Percentiles rank a stretch among this genome's conserved stretches.
phyloP scores from a whole-genome alignment of 2,329 filamentous ascomycete genomes.

The Fusarium denticulatum region DNA sequence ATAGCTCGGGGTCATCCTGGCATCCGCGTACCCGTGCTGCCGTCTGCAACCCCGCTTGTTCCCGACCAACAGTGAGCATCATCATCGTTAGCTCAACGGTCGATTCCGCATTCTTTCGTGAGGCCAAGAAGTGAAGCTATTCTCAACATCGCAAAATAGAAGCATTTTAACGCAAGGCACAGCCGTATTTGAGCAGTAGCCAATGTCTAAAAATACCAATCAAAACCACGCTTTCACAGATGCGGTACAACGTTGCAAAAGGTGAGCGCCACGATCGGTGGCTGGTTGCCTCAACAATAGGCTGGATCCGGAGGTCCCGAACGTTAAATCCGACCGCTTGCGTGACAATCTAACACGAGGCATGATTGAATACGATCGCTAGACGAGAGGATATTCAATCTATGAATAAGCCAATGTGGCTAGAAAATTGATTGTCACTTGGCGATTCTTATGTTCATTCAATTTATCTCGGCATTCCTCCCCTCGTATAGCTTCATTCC shows the following conservation, averaged over 20 bases:
- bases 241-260: background rate
- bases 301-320: background rate
- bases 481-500: background rate
- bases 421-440: background rate
- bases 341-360: background rate
- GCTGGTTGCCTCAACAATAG: background rate
- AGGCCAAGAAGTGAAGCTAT: background rate
- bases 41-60: background rate
- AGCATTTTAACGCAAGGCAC: background rate
- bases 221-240: background rate
- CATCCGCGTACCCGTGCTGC: background rate
- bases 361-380: background rate
- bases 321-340: conserved; percentile 5
- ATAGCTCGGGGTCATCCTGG: background rate
- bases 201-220: background rate
- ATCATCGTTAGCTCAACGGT: background rate
- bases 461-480: background rate
- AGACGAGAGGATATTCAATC: background rate
- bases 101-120: background rate
- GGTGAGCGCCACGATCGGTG: background rate
- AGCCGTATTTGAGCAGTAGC: background rate
- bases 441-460: no score
- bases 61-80: background rate
- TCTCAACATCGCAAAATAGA: background rate
- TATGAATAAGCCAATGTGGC: background rate